Evolutionary conservation across 192 early-diverging fungal species (phyloP).

Genomic region (Gryganskiella cystojenkinii): DNA sequence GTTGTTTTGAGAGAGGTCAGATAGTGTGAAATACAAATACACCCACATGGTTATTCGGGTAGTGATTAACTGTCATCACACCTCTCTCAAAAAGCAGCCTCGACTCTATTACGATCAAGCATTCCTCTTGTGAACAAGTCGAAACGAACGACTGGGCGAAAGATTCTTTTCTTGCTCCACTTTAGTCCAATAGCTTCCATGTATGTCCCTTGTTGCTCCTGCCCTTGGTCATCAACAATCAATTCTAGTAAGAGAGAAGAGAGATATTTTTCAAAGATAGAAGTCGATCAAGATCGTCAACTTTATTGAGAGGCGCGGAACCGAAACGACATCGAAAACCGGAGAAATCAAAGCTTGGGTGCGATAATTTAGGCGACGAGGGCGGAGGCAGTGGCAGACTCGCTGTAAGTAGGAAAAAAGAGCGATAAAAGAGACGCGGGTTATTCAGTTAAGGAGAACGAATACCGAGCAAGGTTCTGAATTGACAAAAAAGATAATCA

Average conservation of each 20-base stretch:
- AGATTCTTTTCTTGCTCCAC: not conserved
- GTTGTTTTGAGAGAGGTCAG: conserved; percentile 35
- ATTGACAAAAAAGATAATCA: conserved; percentile 33
- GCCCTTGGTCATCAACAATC: not conserved
- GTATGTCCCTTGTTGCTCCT: not conserved
- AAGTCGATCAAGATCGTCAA: not conserved
- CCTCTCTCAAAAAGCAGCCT: conserved; percentile 21
- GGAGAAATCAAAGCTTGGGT: conserved; percentile 1
- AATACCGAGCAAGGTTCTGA: conserved; percentile 38
- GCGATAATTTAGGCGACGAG: conserved; percentile 77
- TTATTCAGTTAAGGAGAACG: conserved; percentile 2
- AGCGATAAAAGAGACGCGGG: conserved; percentile 1
- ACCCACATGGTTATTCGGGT: conserved; percentile 44
- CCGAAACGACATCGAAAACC: conserved; percentile 17
- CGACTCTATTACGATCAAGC: not conserved
- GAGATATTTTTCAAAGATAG: not conserved
- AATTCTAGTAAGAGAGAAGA: not conserved
- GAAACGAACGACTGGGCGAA: not conserved
- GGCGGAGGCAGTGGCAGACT: conserved; percentile 83
- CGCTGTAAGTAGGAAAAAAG: conserved; percentile 62
- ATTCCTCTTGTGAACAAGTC: not conserved
- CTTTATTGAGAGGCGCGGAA: conserved; percentile 47
- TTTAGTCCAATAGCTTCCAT: not conserved
- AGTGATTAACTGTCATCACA: conserved; percentile 37
- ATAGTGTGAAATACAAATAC: conserved; percentile 50